Evolutionary conservation across 1,284 basidiomycete genomes (phyloP).

Genomic region (Tetrapyrgos nigripes): DNA sequence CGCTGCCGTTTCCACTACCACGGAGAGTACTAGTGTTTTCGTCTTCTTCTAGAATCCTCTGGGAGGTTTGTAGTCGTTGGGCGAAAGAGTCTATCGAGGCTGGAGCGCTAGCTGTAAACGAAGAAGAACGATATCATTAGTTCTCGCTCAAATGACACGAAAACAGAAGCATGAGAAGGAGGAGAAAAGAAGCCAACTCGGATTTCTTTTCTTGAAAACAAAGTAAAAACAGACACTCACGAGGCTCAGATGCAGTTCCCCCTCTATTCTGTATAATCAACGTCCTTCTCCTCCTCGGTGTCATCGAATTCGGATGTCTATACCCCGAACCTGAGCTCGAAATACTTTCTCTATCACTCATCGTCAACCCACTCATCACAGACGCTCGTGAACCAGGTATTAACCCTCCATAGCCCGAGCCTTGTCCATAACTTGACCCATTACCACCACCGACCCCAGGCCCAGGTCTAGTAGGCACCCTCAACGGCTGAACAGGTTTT

Average conservation of each 20-base stretch:
- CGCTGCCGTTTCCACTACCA: not conserved
- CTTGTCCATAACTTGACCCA: no score
- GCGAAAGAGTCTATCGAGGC: not conserved
- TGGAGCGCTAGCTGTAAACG: not conserved
- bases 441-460: no score
- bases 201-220: no score
- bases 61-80: not conserved
- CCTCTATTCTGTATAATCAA: not conserved
- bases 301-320: not conserved
- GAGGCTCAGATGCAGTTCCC: not conserved
- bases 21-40: not conserved
- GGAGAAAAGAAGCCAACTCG: no score
- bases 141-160: not conserved
- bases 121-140: not conserved
- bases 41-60: not conserved
- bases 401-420: no score
- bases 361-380: not conserved
- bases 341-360: not conserved
- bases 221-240: not conserved
- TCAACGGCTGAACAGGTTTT: not conserved
- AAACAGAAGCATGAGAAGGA: not conserved
- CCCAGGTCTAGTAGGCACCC: not conserved
- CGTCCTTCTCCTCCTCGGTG: not conserved
- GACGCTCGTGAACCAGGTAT: no score
- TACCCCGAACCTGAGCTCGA: not conserved